Conservation (phyloP, 768 basidiomycete species). For the Boletus huronensis region DNA sequence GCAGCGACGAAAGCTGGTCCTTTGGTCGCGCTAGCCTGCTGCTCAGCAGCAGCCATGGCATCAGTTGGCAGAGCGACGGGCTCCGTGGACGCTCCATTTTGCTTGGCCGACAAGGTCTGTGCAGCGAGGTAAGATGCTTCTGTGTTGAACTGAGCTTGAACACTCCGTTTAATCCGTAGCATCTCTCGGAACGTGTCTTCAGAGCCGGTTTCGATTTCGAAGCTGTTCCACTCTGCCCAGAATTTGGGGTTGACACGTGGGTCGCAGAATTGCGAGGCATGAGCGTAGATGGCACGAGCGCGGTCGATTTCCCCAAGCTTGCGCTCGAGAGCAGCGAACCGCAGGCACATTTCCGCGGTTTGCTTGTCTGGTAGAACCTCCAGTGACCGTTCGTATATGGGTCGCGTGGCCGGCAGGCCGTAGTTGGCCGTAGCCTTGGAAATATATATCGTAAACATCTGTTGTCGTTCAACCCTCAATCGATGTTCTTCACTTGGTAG, state of each 20-base stretch:
- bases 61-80: constrained; percentile 49
- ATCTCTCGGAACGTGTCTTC: constrained; percentile 98
- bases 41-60: constrained; percentile 86
- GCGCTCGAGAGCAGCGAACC: constrained; percentile 92
- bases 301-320: constrained; percentile 99
- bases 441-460: constrained; percentile 98
- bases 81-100: constrained; percentile 48
- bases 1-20: constrained; percentile 80
- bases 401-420: constrained; percentile 91
- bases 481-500: not conserved
- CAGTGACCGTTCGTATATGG: constrained; percentile 93
- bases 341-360: constrained; percentile 96
- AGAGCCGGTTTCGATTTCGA: constrained; percentile 97
- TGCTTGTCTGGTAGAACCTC: constrained; percentile 91
- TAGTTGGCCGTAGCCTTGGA: constrained; percentile 96
- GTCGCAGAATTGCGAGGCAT: constrained; percentile 98
- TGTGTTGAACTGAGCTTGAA: constrained; percentile 98
- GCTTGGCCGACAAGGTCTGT: constrained; percentile 72
- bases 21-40: constrained; percentile 51
- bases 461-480: constrained; percentile 6
- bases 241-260: constrained; percentile 88
- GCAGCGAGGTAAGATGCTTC: constrained; percentile 92
- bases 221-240: constrained; percentile 96
- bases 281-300: constrained; percentile 93
- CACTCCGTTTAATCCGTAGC: constrained; percentile 94